Evolutionary conservation across 2,329 filamentous ascomycete genomes (phyloP).

Genomic region (Mycocentrospora acerina): DNA sequence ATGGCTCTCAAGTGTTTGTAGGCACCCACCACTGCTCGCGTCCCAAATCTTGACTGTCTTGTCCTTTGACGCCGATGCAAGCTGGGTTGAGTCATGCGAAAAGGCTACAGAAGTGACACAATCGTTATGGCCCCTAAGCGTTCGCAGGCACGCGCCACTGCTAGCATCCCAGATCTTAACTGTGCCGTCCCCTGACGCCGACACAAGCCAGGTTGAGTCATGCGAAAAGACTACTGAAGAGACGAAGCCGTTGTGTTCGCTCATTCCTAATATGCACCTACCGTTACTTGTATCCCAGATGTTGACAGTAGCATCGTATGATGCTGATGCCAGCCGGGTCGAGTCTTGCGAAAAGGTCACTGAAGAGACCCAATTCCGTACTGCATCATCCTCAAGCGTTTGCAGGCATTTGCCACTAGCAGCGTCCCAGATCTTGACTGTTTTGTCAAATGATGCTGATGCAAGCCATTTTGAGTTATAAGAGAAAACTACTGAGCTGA

Average conservation of each 20-base stretch:
- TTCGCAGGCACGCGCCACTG: slow-evolving; percentile 8
- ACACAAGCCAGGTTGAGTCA: no score
- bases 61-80: slow-evolving; percentile 8
- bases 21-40: neutral
- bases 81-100: slow-evolving; percentile 15
- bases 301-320: slow-evolving; percentile 7
- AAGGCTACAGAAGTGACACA: slow-evolving; percentile 22
- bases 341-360: slow-evolving; percentile 14
- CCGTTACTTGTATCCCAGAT: slow-evolving; percentile 17
- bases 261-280: slow-evolving; percentile 15
- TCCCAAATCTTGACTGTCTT: slow-evolving; percentile 5
- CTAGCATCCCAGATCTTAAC: neutral
- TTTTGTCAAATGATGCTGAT: slow-evolving; percentile 13
- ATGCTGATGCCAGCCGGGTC: slow-evolving; percentile 1
- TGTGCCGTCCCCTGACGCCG: no score
- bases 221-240: slow-evolving; percentile 5
- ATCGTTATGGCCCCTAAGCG: slow-evolving; percentile 11
- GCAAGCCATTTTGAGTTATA: slow-evolving; percentile 16
- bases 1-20: slow-evolving; percentile 19
- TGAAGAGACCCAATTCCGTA: slow-evolving; percentile 1
- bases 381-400: slow-evolving; percentile 11
- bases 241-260: slow-evolving; percentile 9
- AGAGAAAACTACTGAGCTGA: slow-evolving; percentile 24
- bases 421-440: slow-evolving; percentile 19
- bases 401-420: slow-evolving; percentile 13